These are phyloP conservation scores for Aphanomyces cochlioides DNA, from an alignment of 352 stramenopile genomes.

Conservation along the genomic window DNA sequence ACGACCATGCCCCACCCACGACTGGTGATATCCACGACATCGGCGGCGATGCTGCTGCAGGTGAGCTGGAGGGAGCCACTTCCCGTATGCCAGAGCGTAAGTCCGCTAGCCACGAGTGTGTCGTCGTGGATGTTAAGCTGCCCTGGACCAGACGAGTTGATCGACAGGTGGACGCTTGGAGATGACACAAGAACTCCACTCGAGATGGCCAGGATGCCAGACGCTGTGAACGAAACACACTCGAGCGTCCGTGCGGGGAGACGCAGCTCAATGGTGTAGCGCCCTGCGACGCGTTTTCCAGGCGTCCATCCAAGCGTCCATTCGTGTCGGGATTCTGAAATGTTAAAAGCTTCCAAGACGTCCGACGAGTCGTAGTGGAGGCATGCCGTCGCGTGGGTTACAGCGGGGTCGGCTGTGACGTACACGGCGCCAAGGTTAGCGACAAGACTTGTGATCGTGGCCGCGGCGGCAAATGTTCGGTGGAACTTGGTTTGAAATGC, in stretches of 20 bases:
- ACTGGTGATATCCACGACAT: background rate
- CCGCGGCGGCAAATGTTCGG: background rate
- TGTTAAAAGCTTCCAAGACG: background rate
- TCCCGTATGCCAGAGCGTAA: background rate
- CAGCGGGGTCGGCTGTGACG: background rate
- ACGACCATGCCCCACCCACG: background rate
- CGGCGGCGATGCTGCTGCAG: background rate
- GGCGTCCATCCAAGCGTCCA: background rate
- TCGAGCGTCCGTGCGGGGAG: background rate
- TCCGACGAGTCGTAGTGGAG: background rate
- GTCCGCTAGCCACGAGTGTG: background rate
- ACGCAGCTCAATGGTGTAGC: background rate
- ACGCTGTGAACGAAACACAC: background rate
- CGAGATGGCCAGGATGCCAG: background rate
- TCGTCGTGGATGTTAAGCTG: background rate
- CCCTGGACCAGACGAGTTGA: background rate
- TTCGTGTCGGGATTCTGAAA: background rate
- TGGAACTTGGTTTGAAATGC: background rate
- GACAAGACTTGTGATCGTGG: background rate
- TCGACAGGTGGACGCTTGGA: background rate
- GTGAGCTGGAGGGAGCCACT: background rate
- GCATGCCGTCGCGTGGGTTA: background rate
- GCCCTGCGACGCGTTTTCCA: background rate
- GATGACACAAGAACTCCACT: background rate
- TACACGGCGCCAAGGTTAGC: background rate